Percentiles rank a stretch among this genome's conserved stretches.
Evolutionary conservation across 2,329 filamentous ascomycete species (phyloP).

Genomic region (Emergomyces pasteurianus): DNA sequence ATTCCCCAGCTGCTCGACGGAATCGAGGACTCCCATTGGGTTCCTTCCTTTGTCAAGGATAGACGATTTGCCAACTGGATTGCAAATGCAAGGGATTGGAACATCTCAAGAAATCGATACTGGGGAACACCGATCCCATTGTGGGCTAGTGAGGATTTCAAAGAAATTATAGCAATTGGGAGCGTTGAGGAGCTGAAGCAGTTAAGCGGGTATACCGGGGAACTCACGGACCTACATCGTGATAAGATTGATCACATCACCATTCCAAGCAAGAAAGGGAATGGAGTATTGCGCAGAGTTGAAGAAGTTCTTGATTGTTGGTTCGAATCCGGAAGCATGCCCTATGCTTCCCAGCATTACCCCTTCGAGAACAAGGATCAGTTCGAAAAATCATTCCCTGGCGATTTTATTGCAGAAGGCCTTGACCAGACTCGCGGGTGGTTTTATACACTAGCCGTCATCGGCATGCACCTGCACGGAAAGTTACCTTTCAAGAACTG

Average conservation of each 20-base stretch:
- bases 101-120: constrained; percentile 84
- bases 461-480: constrained; percentile 79
- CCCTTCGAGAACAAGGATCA: constrained; percentile 79
- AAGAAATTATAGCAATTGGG: constrained; percentile 76
- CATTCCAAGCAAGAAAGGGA: constrained; percentile 80
- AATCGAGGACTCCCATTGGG: constrained; percentile 83
- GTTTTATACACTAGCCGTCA: constrained; percentile 87
- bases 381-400: constrained; percentile 72
- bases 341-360: constrained; percentile 81
- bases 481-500: constrained; percentile 85
- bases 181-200: constrained; percentile 74
- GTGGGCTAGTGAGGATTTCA: constrained; percentile 81
- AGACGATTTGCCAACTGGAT: constrained; percentile 89
- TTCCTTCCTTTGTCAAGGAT: constrained; percentile 81
- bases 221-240: constrained; percentile 75
- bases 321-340: constrained; percentile 96
- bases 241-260: constrained; percentile 92
- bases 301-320: constrained; percentile 93
- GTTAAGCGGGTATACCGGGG: constrained; percentile 73
- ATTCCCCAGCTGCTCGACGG: constrained; percentile 84
- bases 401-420: constrained; percentile 89
- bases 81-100: constrained; percentile 83
- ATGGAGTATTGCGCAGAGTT: constrained; percentile 66
- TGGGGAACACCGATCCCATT: constrained; percentile 90
- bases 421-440: constrained; percentile 89